Base-by-base conservation (phyloP, 495 filamentous ascomycete genomes). In the Penicillium canescens region DNA sequence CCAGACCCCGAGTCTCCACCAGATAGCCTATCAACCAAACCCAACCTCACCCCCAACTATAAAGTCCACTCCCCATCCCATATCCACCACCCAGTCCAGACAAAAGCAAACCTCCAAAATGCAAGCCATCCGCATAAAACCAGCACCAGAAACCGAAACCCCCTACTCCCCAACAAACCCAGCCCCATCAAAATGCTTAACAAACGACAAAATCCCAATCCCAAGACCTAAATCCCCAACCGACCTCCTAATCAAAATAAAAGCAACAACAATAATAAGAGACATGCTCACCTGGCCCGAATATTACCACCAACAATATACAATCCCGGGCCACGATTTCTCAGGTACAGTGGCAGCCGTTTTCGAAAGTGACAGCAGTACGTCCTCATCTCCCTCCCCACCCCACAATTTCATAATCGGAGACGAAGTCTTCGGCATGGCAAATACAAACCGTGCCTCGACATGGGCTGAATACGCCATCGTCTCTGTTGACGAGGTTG, bases 271-370 rank as follows among this genome's bases (percentile, higher is more conserved):
- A 21, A 49, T 69, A n/a, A 48, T 67, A 9, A 65, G 69, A 23
- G 69, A 72, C 46, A 60, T 52, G 47, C 57, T 72, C n/a, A 65
- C 59, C 9, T 72, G 69, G 69, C 67, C 69, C 9, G 69, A 72
- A 48, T 66, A 56, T n/a, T 72, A 70, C 50, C 10, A 31, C 9
- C 54, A 54, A 38, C 49, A 52, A 6, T 66, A 62, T 44, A 12
- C 45, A 36, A 71, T 69, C 20, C 63, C 70, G 1, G 78, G 78
- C 37, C 64, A 71, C 59, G 78, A 81, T 58, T 67, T 81, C 44
- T 55, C 78, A 12, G 79, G 77, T 3, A 71, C 57, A 1, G 70
- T 81, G 3, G 55, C 58, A 5, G 65, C 60, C 37, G 64, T 59
- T 11, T 63, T 54, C 42, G 28, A 42, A 18, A 2, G 41, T 2